Evolutionary conservation across 2,329 filamentous ascomycete genomes (phyloP), one percentile per base, ranked within the genome.

Genomic region (Nannizzia gypsea): DNA sequence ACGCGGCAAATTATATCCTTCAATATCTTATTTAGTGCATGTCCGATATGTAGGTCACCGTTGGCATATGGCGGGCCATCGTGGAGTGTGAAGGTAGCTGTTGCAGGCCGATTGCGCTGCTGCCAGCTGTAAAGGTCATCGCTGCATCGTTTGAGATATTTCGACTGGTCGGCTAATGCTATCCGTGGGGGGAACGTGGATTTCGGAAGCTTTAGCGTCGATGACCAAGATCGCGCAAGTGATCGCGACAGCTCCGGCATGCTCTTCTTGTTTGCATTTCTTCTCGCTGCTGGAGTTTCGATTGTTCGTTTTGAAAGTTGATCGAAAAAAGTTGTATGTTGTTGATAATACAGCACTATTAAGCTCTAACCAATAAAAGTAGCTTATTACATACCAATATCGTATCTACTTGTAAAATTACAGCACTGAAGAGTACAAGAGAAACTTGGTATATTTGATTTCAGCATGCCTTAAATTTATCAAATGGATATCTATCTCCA

Each of bases 51-150:
- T 8, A 99, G 81, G 50, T 81, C 82, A 13, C 93, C 93, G 75
- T 99, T 99, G 64, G 93, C 93, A 72, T 97, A 99, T 0, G 93
- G 93, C 0, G 93, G 93, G 0, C 93, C 93, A 83, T 99, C 93
- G 70, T 97, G 93, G 6, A 99, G 79, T 1, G 90, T 78, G 65
- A 97, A 99, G 0, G 80, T 78, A 13, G 59, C 55, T 38, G 81
- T 74, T 34, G 71, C 72, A 2, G 81, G 76, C 64, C 83, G 75
- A 64, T 73, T 66, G 63, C 65, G 71, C 63, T 80, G 78, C 77
- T 99, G 93, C 91, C 91, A 96, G 68, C 82, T 77, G 76, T 97
- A 99, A 13, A 96, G 81, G 58, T 91, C 86, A 76, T 96, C 89
- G 73, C 90, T 86, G 74, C 87, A 93, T 82, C 83, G 80, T 69